Evolutionary conservation across 2,329 filamentous ascomycete genomes (phyloP).

Genomic region (Fusarium longipes): DNA sequence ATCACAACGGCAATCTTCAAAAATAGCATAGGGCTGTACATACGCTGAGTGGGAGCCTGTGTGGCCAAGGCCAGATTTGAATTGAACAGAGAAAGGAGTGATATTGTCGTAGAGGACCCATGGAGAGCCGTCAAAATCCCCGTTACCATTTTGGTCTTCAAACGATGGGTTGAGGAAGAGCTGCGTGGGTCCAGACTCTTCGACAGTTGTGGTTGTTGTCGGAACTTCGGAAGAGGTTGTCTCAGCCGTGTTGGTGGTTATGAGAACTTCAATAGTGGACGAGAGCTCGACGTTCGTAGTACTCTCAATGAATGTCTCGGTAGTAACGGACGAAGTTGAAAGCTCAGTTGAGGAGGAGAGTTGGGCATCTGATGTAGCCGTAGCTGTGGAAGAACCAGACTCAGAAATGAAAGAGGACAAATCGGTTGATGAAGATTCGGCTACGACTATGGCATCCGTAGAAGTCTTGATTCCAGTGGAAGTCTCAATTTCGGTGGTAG

Average conservation of each 20-base stretch:
- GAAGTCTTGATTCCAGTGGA: background rate
- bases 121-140: background rate
- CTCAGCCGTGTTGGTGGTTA: background rate
- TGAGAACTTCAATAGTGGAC: background rate
- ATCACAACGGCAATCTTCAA: rapidly evolving
- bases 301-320: background rate
- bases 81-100: background rate
- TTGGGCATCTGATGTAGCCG: background rate
- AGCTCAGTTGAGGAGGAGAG: background rate
- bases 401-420: background rate
- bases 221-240: background rate
- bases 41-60: background rate
- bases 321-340: background rate
- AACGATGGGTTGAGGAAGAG: background rate
- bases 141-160: background rate
- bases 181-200: background rate
- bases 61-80: background rate
- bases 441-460: background rate
- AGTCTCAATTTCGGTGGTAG: background rate
- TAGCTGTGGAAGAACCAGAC: background rate
- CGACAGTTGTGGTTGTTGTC: background rate
- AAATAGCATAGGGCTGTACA: background rate
- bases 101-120: background rate
- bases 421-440: background rate
- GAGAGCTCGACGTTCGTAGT: background rate